These are phyloP conservation scores for Lentinula detonsa DNA, from an alignment of 768 basidiomycete species.

Conservation along the genomic window DNA sequence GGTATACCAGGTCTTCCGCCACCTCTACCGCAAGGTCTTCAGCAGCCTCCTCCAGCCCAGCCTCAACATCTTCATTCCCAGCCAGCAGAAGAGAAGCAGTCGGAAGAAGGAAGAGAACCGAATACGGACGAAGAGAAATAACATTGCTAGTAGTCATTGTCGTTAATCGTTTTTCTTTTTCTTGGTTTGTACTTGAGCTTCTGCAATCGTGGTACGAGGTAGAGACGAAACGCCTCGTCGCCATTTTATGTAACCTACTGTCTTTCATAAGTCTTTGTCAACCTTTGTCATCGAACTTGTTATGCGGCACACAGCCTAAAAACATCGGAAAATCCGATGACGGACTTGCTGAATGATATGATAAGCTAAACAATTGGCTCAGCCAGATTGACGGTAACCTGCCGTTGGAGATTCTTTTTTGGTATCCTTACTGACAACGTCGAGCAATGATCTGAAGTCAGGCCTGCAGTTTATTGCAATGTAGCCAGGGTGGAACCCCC, in stretches of 20 bases:
- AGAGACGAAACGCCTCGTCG: neutral
- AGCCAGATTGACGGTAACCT: too few species aligned
- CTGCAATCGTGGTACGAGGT: neutral
- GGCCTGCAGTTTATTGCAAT: too few species aligned
- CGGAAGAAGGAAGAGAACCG: neutral
- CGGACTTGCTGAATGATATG: neutral
- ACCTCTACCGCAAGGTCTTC: neutral
- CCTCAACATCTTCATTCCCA: neutral
- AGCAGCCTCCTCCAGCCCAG: neutral
- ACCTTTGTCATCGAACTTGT: neutral
- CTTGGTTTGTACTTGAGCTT: neutral
- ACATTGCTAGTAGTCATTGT: neutral
- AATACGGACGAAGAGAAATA: neutral
- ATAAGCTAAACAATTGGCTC: neutral
- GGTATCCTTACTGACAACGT: too few species aligned
- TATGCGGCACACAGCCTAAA: neutral
- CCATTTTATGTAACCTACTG: slow-evolving; percentile 1
- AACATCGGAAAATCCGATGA: neutral
- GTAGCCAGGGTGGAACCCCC: too few species aligned
- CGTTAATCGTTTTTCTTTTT: neutral
- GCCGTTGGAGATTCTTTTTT: too few species aligned
- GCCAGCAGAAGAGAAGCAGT: neutral
- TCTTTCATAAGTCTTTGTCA: neutral
- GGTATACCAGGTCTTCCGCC: slow-evolving; percentile 8
- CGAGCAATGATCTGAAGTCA: too few species aligned